Evolutionary conservation across 441 rosid species (phyloP).

Genomic region (Syzygium malaccense): DNA sequence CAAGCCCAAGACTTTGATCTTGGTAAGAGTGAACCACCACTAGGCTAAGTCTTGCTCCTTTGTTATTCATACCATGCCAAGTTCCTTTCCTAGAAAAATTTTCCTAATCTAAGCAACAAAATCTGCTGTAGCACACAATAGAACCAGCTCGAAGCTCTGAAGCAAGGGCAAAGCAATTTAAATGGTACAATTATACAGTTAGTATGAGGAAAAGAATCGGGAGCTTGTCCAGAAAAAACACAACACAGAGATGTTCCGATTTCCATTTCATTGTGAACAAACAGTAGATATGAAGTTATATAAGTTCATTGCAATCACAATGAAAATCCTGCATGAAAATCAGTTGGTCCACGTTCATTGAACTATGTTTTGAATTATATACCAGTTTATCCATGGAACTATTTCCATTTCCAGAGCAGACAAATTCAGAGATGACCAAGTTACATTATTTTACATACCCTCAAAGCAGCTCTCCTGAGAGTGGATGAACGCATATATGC

Average conservation of each 20-base stretch:
- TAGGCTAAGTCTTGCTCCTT: neutral
- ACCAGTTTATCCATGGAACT: neutral
- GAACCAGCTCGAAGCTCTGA: neutral
- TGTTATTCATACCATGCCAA: neutral
- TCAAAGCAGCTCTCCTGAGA: slow-evolving; percentile 4
- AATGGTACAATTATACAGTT: neutral
- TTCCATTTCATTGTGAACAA: neutral
- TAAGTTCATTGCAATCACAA: neutral
- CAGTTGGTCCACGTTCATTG: neutral
- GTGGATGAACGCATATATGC: slow-evolving; percentile 7
- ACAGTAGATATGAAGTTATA: neutral
- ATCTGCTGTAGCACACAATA: neutral
- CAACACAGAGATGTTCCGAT: neutral
- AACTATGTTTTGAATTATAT: neutral
- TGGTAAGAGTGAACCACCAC: neutral
- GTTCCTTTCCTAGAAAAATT: neutral
- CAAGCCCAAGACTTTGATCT: neutral
- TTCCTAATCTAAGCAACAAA: neutral
- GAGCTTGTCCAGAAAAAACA: neutral
- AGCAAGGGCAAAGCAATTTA: neutral
- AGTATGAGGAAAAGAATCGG: neutral
- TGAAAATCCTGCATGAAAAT: neutral
- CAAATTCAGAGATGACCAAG: neutral
- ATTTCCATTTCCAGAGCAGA: neutral
- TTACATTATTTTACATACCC: neutral